These are phyloP conservation scores for Apophysomyces ossiformis DNA, from an alignment of 371 early-diverging fungal species.

Conservation along the genomic window DNA sequence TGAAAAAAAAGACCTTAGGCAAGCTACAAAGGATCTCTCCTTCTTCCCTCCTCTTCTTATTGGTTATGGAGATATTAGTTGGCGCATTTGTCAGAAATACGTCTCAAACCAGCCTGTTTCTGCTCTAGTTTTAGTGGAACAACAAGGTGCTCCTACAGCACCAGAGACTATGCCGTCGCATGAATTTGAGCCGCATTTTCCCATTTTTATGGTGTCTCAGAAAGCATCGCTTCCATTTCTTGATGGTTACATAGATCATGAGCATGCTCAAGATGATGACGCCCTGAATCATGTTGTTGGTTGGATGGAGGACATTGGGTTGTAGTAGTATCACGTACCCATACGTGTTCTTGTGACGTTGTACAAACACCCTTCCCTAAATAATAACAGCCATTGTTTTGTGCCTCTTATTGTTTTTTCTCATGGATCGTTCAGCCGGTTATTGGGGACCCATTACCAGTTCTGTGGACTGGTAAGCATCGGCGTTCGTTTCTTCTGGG, in stretches of 20 bases:
- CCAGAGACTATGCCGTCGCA: constrained; percentile 16
- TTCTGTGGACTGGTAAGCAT: constrained; percentile 47
- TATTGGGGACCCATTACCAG: constrained; percentile 49
- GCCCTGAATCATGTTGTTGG: constrained; percentile 16
- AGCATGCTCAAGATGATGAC: constrained; percentile 3
- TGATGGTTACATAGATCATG: constrained; percentile 33
- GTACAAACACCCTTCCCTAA: neutral
- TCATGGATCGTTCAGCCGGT: constrained; percentile 19
- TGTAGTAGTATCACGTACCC: constrained; percentile 1
- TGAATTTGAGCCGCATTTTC: constrained; percentile 50
- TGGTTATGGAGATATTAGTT: constrained; percentile 34
- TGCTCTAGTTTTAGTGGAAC: constrained; percentile 32
- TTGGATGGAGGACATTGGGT: constrained; percentile 37
- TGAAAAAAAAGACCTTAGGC: constrained; percentile 23
- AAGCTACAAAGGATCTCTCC: constrained; percentile 27
- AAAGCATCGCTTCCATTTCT: constrained; percentile 28
- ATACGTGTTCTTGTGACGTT: neutral
- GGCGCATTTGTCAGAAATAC: constrained; percentile 41
- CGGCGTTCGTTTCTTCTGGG: neutral
- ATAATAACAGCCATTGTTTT: neutral
- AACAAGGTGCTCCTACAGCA: constrained; percentile 1
- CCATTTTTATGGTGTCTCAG: constrained; percentile 23
- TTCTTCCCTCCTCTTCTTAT: constrained; percentile 48
- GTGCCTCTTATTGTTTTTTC: neutral
- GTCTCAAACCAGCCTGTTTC: constrained; percentile 49